A percentile compares a stretch with the other conserved stretches of the same genome.
phyloP scores from a whole-genome alignment of 2,329 filamentous ascomycete species.

The Colletotrichum sp. region DNA sequence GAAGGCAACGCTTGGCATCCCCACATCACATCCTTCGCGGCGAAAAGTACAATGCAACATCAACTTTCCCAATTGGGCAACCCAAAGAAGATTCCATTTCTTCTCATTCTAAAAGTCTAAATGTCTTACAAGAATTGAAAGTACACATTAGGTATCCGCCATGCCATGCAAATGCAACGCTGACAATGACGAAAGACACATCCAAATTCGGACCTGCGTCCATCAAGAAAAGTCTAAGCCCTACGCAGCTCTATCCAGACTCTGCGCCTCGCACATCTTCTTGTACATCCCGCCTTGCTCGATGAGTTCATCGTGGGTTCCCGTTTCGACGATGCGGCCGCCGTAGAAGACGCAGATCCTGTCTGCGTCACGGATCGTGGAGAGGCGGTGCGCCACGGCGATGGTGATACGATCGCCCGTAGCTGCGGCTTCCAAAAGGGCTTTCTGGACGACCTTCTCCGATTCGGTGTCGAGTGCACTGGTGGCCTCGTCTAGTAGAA shows the following conservation, averaged over 20 bases:
- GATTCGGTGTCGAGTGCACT: slow-evolving; percentile 66
- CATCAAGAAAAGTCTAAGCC: neutral
- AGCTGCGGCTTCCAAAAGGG: slow-evolving; percentile 47
- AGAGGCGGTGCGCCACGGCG: slow-evolving; percentile 22
- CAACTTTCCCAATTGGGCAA: neutral
- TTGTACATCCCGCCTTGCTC: slow-evolving; percentile 6
- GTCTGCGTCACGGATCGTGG: slow-evolving; percentile 22
- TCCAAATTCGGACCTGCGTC: neutral
- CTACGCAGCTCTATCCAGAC: neutral
- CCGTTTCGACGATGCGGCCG: slow-evolving; percentile 3
- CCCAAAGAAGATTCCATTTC: neutral
- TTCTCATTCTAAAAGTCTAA: neutral
- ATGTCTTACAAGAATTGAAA: neutral
- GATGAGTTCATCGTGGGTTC: slow-evolving; percentile 8
- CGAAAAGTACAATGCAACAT: neutral
- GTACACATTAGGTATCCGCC: neutral
- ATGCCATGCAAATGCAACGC: neutral
- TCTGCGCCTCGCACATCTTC: slow-evolving; percentile 21
- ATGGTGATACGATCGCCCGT: slow-evolving; percentile 12
- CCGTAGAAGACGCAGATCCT: slow-evolving; percentile 15
- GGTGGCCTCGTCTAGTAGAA: slow-evolving; percentile 78
- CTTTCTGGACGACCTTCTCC: slow-evolving; percentile 68
- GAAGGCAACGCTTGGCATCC: neutral
- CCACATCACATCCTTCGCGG: neutral
- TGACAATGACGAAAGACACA: neutral